Conservation (phyloP, 2,329 filamentous ascomycete genomes). For the Penicillium fuscoglaucum region DNA sequence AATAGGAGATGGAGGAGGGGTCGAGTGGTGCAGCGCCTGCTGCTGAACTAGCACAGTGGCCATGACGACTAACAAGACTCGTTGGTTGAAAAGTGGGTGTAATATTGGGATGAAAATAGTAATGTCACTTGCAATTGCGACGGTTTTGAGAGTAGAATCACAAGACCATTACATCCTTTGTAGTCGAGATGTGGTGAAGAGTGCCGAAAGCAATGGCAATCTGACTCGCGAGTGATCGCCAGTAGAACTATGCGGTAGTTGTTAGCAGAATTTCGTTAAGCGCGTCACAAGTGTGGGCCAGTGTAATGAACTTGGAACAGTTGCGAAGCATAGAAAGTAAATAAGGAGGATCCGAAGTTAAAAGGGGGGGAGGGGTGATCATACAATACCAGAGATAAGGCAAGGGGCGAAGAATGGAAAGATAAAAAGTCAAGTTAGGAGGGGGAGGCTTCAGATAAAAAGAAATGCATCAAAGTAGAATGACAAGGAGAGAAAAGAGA, state of each 20-base stretch:
- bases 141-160: neutral
- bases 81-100: neutral
- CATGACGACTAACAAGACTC: slow-evolving; percentile 32
- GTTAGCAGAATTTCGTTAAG: neutral
- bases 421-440: neutral
- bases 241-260: neutral
- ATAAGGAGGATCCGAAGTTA: slow-evolving; percentile 4
- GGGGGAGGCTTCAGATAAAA: neutral
- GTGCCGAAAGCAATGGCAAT: neutral
- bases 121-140: slow-evolving; percentile 1
- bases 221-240: neutral
- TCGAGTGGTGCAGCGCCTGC: slow-evolving; percentile 48
- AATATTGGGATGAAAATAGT: neutral
- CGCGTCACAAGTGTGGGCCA: neutral
- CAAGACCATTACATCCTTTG: slow-evolving; percentile 25
- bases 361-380: slow-evolving; percentile 1
- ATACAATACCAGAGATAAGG: slow-evolving; percentile 17
- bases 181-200: neutral
- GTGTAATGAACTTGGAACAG: neutral
- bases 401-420: slow-evolving; percentile 17
- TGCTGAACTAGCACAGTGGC: slow-evolving; percentile 51
- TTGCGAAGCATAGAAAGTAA: slow-evolving; percentile 1
- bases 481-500: slow-evolving; percentile 8
- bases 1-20: slow-evolving; percentile 48
- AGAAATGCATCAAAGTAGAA: neutral